Base-by-base conservation (phyloP, 176 grass and related monocot species). In the Carex scoparia region DNA sequence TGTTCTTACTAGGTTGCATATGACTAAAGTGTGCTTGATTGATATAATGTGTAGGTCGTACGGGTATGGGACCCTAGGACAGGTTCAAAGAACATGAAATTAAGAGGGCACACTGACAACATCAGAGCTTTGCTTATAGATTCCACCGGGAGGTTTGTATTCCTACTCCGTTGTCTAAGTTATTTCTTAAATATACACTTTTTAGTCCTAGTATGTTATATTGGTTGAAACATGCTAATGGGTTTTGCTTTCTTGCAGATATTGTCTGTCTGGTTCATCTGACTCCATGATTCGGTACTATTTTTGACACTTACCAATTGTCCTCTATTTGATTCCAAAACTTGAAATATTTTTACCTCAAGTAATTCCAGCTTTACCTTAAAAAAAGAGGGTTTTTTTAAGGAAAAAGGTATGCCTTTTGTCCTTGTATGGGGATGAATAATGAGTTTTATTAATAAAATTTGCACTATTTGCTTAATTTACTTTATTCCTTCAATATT, bases 231-330 rank as follows among this genome's bases (percentile, higher is more conserved):
- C 5, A 48, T 81, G 32, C 58, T 85, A 33, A 70, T 51, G 11
- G 56, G 67, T 65, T 64, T 18, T 69, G 18, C 84, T 57, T 85
- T 63, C 86, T 90, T 94, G 60, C 86, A 95, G 93, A 87, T 94
- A 86, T 76, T 99, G 96, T 83, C 80, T 99, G 58, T 99, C 93
- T 73, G 96, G 96, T 79, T 99, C 96, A 27, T 95, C 96, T 16
- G 96, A 99, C 86, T 99, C 96, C 4, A 95, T 99, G 96, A 99
- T 99, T 84, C 92, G 96, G 93, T 95, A 95, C 74, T 60, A 77
- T 53, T 85, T 23, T 51, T 51, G 48, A 54, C 35, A 48, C 44
- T 53, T 49, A 49, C 51, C 2, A 35, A 10, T 12, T 33, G 16
- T 35, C 15, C 27, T 83, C 28, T 83, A 28, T 82, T 19, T 51